Percentiles rank a stretch among this genome's conserved stretches.
phyloP scores from a whole-genome alignment of 2,329 filamentous ascomycete species.

The Colletotrichum sp. region DNA sequence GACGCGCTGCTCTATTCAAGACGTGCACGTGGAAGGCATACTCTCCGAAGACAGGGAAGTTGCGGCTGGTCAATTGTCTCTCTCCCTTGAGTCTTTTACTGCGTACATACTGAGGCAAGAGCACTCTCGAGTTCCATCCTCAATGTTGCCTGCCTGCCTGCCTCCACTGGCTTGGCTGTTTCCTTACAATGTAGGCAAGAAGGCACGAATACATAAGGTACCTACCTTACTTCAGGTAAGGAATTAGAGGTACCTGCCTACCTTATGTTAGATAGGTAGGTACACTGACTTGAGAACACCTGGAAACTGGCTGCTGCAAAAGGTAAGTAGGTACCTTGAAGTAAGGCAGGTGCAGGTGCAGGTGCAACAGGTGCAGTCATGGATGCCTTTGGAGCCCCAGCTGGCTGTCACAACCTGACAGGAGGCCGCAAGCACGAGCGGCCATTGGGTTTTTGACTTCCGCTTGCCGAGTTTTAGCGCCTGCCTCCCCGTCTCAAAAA shows the following conservation, averaged over 20 bases:
- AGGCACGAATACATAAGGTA: background rate
- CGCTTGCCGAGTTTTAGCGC: constrained; percentile 45
- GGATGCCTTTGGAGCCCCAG: background rate
- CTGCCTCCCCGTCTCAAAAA: constrained; percentile 44
- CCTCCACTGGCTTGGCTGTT: background rate
- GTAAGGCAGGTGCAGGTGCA: background rate
- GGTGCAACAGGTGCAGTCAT: background rate
- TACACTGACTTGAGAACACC: too few relatives aligned
- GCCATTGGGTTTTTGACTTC: constrained; percentile 30
- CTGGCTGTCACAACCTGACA: background rate
- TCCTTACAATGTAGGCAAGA: background rate
- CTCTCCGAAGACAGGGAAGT: background rate
- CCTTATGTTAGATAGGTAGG: background rate
- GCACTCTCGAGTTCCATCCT: background rate
- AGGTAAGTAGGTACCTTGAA: background rate
- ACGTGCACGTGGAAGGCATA: background rate
- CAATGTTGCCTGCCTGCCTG: background rate
- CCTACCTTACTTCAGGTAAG: background rate
- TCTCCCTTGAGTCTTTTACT: background rate
- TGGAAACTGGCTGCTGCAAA: background rate
- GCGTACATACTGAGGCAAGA: background rate
- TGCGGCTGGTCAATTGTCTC: background rate
- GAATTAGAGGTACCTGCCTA: background rate
- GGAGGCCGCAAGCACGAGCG: background rate
- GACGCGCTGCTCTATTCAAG: background rate